These are phyloP conservation scores for Scleroderma bovista DNA, from an alignment of 768 basidiomycete genomes.

Conservation along the genomic window DNA sequence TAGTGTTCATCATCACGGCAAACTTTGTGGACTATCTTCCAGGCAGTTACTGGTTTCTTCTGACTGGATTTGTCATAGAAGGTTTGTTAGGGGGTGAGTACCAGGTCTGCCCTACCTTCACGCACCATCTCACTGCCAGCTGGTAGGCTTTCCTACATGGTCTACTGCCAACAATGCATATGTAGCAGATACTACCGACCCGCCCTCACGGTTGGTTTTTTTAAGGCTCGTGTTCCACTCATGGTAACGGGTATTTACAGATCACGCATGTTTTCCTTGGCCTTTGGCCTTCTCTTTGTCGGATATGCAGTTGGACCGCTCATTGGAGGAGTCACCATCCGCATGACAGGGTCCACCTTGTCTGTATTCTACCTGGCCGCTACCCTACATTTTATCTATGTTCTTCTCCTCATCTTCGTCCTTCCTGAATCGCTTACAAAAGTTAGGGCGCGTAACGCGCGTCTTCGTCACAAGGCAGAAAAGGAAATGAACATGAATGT, in stretches of 20 bases:
- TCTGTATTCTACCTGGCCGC: slow-evolving; percentile 70
- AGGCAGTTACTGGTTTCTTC: slow-evolving; percentile 77
- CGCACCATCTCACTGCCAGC: not conserved
- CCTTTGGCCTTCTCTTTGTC: slow-evolving; percentile 59
- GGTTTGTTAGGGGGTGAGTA: slow-evolving; percentile 66
- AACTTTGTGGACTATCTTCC: slow-evolving; percentile 56
- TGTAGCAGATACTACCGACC: slow-evolving; percentile 59
- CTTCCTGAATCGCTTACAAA: slow-evolving; percentile 75
- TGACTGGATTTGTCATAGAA: slow-evolving; percentile 60
- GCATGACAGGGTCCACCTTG: slow-evolving; percentile 45
- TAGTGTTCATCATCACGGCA: slow-evolving; percentile 62
- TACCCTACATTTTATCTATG: slow-evolving; percentile 43
- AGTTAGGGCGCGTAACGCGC: slow-evolving; percentile 33
- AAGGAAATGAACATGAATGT: slow-evolving; percentile 3
- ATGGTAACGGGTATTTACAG: slow-evolving; percentile 30
- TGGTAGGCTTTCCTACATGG: slow-evolving; percentile 45
- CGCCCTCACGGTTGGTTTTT: slow-evolving; percentile 43
- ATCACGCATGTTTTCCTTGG: slow-evolving; percentile 59
- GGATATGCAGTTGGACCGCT: slow-evolving; percentile 80
- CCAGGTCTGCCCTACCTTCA: not conserved
- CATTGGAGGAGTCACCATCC: slow-evolving; percentile 62
- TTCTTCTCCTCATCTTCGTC: slow-evolving; percentile 47
- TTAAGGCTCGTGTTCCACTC: not conserved
- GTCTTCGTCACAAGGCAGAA: slow-evolving; percentile 10
- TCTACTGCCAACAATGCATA: slow-evolving; percentile 58